Evolutionary conservation across 1,139 yeast genomes (phyloP), one percentile per base, ranked within the genome.

Genomic region (Lodderomyces metapsilosis): DNA sequence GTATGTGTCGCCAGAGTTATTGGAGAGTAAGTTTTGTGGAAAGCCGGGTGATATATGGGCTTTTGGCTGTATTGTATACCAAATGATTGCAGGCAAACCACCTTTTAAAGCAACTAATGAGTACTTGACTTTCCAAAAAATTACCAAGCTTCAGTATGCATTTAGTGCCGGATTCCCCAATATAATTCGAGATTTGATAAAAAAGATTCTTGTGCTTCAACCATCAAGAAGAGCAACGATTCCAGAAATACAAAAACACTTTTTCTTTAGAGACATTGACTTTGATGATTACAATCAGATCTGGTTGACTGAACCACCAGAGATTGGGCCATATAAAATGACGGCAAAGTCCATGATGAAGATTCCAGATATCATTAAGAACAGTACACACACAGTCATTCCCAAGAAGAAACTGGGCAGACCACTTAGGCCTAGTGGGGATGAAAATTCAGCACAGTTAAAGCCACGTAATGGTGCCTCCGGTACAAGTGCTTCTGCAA

Each of bases 31-130:
- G 53, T 78, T 80, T 49, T 83, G 89, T 57, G 86, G 88, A 11
- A 82, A 78, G 52, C 84, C 84, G 20, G 82, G 89, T 37, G 95
- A 84, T 61, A 64, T 83, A 23, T 86, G 95, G 95, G 92, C 94
- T 0, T 62, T 84, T 49, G 95, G 94, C 0, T 86, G 95, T 59
- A 84, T 86, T 32, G 54, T 85, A 9, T 86, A 79, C 53, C 94
- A 86, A 58, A 76, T 86, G 70, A 72, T 83, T 38, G 84, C 84
- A 6, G 95, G 94, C 0, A 69, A 73, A 38, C 94, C 95, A 0
- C 94, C 95, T 0, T 86, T 86, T 53, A 82, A 85, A 54, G 94
- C 91, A 1, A 74, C 78, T 9, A 84, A 84, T 47, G 95, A 86
- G 55, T 79, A 84, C 52, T 71, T 80, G 43, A 85, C 92, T 0